Evolutionary conservation across 305 asterid species (phyloP).

Genomic region (Solanum hybrid): DNA sequence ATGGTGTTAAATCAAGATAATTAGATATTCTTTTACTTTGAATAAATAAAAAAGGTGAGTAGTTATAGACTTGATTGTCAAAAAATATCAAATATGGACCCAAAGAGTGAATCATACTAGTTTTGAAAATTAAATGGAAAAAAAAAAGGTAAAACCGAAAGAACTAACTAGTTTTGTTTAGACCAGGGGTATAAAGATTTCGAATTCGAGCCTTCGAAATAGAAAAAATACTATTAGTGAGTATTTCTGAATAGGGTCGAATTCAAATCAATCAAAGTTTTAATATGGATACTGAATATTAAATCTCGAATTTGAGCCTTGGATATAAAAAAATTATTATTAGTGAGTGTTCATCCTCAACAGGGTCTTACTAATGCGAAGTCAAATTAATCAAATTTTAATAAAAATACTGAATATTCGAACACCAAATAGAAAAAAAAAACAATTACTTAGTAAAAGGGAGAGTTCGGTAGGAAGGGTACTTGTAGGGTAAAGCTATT

Average conservation of each 20-base stretch:
- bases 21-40: neutral
- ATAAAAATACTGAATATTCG: neutral
- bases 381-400: neutral
- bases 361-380: neutral
- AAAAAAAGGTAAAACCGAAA: neutral
- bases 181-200: neutral
- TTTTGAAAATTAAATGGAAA: neutral
- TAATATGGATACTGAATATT: no score
- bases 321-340: no score
- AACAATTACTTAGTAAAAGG: neutral
- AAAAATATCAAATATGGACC: neutral
- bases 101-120: neutral
- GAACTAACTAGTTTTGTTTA: neutral
- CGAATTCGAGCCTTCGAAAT: no score
- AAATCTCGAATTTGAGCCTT: neutral
- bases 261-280: no score
- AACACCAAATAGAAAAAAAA: neutral
- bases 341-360: neutral
- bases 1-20: conserved; percentile 19
- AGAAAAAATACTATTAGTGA: no score
- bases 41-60: neutral
- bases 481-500: neutral
- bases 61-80: conserved; percentile 3
- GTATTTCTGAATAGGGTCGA: neutral
- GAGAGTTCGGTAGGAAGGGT: neutral